Evolutionary conservation across 129 eudicot genomes (phyloP), one percentile per base, ranked within the genome.

Genomic region (Centaurea solstitialis): DNA sequence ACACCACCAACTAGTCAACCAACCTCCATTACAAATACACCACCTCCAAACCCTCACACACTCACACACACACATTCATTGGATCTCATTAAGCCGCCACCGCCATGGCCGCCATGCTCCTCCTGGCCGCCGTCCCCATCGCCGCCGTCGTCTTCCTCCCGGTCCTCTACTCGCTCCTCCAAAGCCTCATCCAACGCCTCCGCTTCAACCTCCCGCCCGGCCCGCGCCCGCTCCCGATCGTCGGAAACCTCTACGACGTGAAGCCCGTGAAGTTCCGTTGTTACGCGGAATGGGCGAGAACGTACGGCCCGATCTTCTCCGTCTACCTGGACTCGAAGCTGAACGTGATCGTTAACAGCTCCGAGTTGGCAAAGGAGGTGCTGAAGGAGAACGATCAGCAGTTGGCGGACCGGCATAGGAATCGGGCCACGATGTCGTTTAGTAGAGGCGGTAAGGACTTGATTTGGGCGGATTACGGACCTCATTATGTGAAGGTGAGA

Each of bases 391-490:
- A 94, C 57, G 99, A 94, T 78, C 97, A 90, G 79, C 83, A 78
- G 35, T 74, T 94, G 88, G 99, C 99, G 6, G 88, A 92, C 30
- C 24, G 99, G 81, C 91, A 92, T 41, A 53, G 99, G 75, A 92
- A 79, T 20, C 81, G 91, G 12, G 87, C 94, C 4, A 74, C 92
- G 10, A 81, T 76, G 67, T 86, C 81, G 74, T 89, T 94, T 76
- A 94, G 99, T 76, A 87, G 91, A 79, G 87, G 90, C 53, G 99
- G 99, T 9, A 82, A 83, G 84, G 99, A 94, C 37, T 77, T 94
- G 83, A 92, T 94, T 5, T 94, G 99, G 97, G 91, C 99, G 11
- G 99, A 94, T 78, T 94, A 92, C 67, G 97, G 99, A 3, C 97
- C 98, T 4, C 98, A 94, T 68, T 94, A 94, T 78, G 98, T 94